phyloP scores from a whole-genome alignment of 192 early-diverging fungal genomes.

The Allomyces arbusculus region DNA sequence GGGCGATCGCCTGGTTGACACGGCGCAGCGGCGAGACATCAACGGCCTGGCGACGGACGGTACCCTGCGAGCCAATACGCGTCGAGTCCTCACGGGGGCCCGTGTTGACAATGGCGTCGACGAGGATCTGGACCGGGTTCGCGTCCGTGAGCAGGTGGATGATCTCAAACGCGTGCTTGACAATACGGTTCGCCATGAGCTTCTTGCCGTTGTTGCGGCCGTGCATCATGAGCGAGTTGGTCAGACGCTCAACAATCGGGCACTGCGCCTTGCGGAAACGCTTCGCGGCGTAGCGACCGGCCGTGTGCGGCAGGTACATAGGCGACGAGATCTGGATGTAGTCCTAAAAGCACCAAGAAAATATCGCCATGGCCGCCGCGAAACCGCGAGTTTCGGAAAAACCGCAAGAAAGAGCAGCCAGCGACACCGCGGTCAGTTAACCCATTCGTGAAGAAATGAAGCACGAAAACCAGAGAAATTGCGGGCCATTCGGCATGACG shows the following conservation, averaged over 20 bases:
- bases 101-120: slow-evolving; percentile 98
- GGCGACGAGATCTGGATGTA: slow-evolving; percentile 81
- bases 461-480: too few species aligned
- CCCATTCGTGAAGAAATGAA: too few species aligned
- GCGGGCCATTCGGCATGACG: too few species aligned
- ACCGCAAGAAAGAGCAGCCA: too few species aligned
- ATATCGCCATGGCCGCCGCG: neutral
- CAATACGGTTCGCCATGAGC: slow-evolving; percentile 94
- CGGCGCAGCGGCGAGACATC: slow-evolving; percentile 96
- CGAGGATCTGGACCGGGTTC: slow-evolving; percentile 95
- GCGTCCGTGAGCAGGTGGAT: slow-evolving; percentile 92
- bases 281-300: slow-evolving; percentile 91
- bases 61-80: slow-evolving; percentile 91
- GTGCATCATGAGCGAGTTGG: slow-evolving; percentile 99
- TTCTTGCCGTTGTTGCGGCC: slow-evolving; percentile 99
- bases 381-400: too few species aligned
- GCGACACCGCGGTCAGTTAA: too few species aligned
- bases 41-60: slow-evolving; percentile 97
- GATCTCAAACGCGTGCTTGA: slow-evolving; percentile 99
- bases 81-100: slow-evolving; percentile 98
- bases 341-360: slow-evolving; percentile 19
- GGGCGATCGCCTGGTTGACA: slow-evolving; percentile 85
- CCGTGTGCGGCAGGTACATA: slow-evolving; percentile 95
- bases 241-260: slow-evolving; percentile 93
- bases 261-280: slow-evolving; percentile 97